These are phyloP conservation scores for Micractinium conductrix DNA, from an alignment of 139 green algal genomes.

Conservation along the genomic window DNA sequence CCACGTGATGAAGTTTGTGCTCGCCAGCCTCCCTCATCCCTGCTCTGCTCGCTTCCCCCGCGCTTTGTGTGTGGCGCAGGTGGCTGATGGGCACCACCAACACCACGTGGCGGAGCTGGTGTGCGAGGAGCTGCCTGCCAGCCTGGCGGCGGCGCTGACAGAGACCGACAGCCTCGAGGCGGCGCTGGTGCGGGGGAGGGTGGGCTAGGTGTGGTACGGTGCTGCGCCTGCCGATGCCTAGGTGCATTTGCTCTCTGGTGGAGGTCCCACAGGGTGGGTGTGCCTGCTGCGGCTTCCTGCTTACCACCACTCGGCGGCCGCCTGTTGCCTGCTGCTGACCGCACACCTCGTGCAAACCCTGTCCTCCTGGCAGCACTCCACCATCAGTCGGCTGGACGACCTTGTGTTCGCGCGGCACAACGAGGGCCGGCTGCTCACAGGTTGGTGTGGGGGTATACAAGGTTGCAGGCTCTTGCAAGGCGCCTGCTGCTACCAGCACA, in stretches of 20 bases:
- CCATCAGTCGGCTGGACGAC: constrained; percentile 38
- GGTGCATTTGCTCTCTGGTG: too few species aligned
- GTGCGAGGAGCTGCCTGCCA: constrained; percentile 1
- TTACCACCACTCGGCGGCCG: background rate
- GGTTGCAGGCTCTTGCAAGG: too few species aligned
- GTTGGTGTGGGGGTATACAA: too few species aligned
- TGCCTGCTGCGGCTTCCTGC: background rate
- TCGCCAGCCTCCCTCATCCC: background rate
- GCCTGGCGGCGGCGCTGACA: background rate
- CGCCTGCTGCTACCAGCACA: too few species aligned
- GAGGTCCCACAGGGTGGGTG: too few species aligned
- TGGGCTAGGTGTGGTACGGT: too few species aligned
- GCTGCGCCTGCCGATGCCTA: too few species aligned
- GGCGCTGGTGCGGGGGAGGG: background rate
- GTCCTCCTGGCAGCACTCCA: background rate
- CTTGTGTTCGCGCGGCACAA: constrained; percentile 19
- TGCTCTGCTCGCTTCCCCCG: background rate
- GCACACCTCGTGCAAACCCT: background rate
- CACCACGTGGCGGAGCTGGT: constrained; percentile 39
- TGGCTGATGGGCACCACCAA: constrained; percentile 45
- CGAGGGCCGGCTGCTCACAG: background rate
- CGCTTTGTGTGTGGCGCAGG: background rate
- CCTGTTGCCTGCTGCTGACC: background rate
- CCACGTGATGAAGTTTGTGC: too few species aligned
- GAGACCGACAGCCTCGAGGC: background rate